Conservation (phyloP, 805 yeast species). For the Teunomyces cretensis region DNA sequence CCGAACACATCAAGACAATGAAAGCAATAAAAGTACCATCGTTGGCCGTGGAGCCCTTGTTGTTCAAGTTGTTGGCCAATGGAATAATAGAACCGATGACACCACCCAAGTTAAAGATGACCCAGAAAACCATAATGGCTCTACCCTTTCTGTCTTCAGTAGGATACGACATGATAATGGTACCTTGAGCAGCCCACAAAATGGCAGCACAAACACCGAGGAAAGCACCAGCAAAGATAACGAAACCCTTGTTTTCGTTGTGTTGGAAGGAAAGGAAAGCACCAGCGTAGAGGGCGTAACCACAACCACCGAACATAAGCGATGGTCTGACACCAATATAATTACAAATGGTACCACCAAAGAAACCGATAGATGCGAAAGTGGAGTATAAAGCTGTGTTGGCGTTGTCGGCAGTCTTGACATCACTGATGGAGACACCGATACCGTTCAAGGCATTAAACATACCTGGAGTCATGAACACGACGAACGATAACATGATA, state of each 20-base stretch:
- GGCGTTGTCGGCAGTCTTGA: constrained; percentile 45
- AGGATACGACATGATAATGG: constrained; percentile 56
- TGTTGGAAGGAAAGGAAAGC: constrained; percentile 50
- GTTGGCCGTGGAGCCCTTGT: constrained; percentile 31
- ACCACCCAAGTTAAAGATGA: constrained; percentile 60
- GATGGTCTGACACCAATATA: constrained; percentile 45
- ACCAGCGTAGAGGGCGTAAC: constrained; percentile 54
- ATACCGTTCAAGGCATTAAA: constrained; percentile 52
- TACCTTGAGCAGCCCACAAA: constrained; percentile 61
- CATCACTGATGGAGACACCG: constrained; percentile 43
- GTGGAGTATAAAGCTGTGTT: constrained; percentile 53
- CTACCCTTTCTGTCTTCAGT: constrained; percentile 51
- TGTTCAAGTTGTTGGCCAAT: constrained; percentile 49
- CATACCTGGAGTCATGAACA: constrained; percentile 53
- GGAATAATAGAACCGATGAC: constrained; percentile 61
- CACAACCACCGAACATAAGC: constrained; percentile 53
- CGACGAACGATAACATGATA: constrained; percentile 45
- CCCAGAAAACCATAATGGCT: constrained; percentile 57
- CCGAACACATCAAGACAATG: constrained; percentile 49
- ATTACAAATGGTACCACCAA: constrained; percentile 57
- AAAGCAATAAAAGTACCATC: constrained; percentile 58
- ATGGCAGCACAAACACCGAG: constrained; percentile 56
- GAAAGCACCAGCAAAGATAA: constrained; percentile 56
- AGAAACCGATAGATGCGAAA: constrained; percentile 57
- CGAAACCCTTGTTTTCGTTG: constrained; percentile 48